phyloP scores from a whole-genome alignment of 2,329 filamentous ascomycete genomes.

The Xylariaceae sp. region DNA sequence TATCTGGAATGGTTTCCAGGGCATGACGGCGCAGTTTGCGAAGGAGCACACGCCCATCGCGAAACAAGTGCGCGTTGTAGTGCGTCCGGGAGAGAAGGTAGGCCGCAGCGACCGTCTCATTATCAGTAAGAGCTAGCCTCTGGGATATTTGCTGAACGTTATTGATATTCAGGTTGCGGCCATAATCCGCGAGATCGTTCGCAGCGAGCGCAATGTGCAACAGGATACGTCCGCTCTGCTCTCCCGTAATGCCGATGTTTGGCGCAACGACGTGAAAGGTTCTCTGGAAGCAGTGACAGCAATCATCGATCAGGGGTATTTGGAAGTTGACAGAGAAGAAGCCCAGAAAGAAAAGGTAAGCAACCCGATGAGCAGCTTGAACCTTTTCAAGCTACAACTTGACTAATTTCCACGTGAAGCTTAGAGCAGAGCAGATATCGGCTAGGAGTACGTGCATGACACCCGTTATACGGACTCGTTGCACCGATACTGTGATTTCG shows the following conservation, averaged over 20 bases:
- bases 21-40: neutral
- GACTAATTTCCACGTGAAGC: neutral
- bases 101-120: neutral
- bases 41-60: neutral
- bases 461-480: neutral
- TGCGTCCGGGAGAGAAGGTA: slow-evolving; percentile 1
- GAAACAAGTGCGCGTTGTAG: neutral
- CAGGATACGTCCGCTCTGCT: neutral
- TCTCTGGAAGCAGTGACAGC: neutral
- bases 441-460: neutral
- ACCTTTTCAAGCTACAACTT: neutral
- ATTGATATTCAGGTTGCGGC: neutral
- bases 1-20: neutral
- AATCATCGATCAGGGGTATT: neutral
- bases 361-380: neutral
- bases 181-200: neutral
- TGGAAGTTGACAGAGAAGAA: neutral
- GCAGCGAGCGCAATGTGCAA: neutral
- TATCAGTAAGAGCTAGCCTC: neutral
- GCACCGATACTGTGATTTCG: neutral
- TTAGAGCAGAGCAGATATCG: neutral
- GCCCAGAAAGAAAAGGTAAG: neutral
- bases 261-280: neutral
- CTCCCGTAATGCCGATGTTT: neutral
- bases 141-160: neutral